Evolutionary conservation across 306 rosid species (phyloP).

Genomic region (Castanea mollissima): DNA sequence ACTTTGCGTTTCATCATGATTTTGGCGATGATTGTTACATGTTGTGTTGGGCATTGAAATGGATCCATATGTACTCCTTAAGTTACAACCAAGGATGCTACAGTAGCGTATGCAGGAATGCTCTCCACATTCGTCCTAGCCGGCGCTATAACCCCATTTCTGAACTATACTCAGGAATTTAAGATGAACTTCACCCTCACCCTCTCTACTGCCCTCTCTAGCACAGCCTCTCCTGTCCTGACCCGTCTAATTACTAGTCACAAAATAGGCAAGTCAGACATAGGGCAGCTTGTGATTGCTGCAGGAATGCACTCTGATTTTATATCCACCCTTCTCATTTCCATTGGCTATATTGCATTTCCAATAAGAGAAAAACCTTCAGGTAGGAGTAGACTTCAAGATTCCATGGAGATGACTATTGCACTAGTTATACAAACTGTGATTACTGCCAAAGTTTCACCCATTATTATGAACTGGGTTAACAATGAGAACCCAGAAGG

Average conservation of each 20-base stretch:
- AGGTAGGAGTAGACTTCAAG: not conserved
- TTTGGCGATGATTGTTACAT: slow-evolving; percentile 90
- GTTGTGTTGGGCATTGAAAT: slow-evolving; percentile 90
- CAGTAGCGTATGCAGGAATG: slow-evolving; percentile 69
- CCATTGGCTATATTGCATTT: slow-evolving; percentile 53
- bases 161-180: slow-evolving; percentile 24
- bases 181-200: slow-evolving; percentile 43
- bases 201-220: slow-evolving; percentile 54
- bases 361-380: slow-evolving; percentile 28
- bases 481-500: slow-evolving; percentile 94
- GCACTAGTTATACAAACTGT: slow-evolving; percentile 46
- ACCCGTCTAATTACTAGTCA: slow-evolving; percentile 66
- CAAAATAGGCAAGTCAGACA: slow-evolving; percentile 88
- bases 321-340: slow-evolving; percentile 54
- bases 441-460: slow-evolving; percentile 60
- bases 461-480: slow-evolving; percentile 75
- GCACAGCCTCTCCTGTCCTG: slow-evolving; percentile 84
- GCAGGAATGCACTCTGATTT: slow-evolving; percentile 91
- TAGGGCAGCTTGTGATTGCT: slow-evolving; percentile 76
- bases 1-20: slow-evolving; percentile 62
- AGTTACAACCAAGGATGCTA: slow-evolving; percentile 55
- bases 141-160: slow-evolving; percentile 38
- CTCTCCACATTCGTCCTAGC: slow-evolving; percentile 55
- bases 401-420: slow-evolving; percentile 22
- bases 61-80: slow-evolving; percentile 66